These are phyloP conservation scores for Colletotrichum spaethianum DNA, from an alignment of 2,329 filamentous ascomycete species.

Conservation along the genomic window DNA sequence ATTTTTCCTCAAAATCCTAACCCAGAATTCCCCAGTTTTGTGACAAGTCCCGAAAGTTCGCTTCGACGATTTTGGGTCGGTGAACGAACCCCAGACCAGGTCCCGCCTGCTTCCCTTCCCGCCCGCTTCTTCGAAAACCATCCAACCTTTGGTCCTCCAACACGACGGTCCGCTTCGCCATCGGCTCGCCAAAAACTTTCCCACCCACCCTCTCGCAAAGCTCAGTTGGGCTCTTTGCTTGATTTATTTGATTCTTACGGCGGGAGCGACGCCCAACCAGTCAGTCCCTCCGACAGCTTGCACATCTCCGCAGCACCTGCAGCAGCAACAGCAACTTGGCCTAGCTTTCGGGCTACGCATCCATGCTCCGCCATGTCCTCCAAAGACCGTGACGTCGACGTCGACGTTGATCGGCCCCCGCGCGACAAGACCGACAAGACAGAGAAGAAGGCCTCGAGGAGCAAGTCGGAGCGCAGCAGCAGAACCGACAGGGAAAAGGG, in stretches of 20 bases:
- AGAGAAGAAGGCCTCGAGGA: constrained; percentile 35
- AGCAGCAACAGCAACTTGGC: constrained; percentile 11
- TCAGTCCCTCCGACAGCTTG: background rate
- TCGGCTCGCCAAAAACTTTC: constrained; percentile 9
- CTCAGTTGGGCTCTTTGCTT: background rate
- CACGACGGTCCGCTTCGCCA: constrained; percentile 29
- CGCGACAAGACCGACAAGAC: constrained; percentile 53
- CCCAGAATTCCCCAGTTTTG: constrained; percentile 17
- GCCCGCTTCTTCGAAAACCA: constrained; percentile 29
- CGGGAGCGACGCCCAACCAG: background rate
- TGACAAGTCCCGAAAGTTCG: constrained; percentile 28
- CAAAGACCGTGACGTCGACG: constrained; percentile 59
- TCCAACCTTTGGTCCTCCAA: constrained; percentile 26
- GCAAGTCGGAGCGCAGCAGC: constrained; percentile 36
- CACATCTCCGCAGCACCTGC: background rate
- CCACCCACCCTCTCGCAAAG: constrained; percentile 10
- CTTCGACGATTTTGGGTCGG: constrained; percentile 31
- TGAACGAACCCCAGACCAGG: constrained; percentile 35
- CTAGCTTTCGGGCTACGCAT: constrained; percentile 36
- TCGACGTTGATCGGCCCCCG: constrained; percentile 47
- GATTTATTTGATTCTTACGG: background rate
- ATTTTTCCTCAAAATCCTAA: constrained; percentile 17
- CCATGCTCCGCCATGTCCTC: constrained; percentile 54
- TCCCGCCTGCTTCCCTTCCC: constrained; percentile 33
- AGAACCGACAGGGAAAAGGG: constrained; percentile 45